phyloP scores from a whole-genome alignment of 306 rosid species.

The Lablab purpureus region DNA sequence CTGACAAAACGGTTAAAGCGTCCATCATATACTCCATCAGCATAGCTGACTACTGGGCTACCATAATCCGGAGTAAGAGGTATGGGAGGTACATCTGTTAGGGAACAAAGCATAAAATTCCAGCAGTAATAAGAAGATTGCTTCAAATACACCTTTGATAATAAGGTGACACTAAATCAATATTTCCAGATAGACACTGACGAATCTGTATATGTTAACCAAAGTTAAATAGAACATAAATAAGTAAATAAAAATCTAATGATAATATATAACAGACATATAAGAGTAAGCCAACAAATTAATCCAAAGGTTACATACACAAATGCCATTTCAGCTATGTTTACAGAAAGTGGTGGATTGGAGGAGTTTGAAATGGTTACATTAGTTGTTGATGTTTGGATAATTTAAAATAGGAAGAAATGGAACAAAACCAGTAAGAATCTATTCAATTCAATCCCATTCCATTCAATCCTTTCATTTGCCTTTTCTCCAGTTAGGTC shows the following conservation, averaged over 20 bases:
- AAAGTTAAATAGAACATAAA: slow-evolving; percentile 19
- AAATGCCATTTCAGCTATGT: slow-evolving; percentile 2
- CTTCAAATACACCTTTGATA: slow-evolving; percentile 17
- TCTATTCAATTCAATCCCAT: not conserved
- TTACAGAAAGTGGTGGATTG: not conserved
- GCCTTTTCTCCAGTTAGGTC: not conserved
- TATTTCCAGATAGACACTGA: not conserved
- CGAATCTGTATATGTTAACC: slow-evolving; percentile 22
- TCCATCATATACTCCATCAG: slow-evolving; percentile 85
- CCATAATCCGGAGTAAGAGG: slow-evolving; percentile 88
- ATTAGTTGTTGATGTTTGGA: not conserved
- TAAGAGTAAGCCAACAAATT: slow-evolving; percentile 2
- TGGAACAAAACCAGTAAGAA: not conserved
- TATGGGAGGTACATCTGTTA: slow-evolving; percentile 67
- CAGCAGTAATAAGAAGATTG: slow-evolving; percentile 31
- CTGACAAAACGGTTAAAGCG: slow-evolving; percentile 77
- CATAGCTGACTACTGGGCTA: slow-evolving; percentile 74
- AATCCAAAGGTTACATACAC: not conserved
- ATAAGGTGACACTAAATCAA: slow-evolving; percentile 21
- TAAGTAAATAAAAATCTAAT: not conserved
- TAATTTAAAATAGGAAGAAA: not conserved
- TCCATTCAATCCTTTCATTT: not conserved
- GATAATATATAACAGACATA: slow-evolving; percentile 6
- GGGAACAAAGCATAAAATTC: slow-evolving; percentile 14
- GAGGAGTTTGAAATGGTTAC: not conserved